Conservation (phyloP, 2,329 filamentous ascomycete species). For the Ascochyta lentis region DNA sequence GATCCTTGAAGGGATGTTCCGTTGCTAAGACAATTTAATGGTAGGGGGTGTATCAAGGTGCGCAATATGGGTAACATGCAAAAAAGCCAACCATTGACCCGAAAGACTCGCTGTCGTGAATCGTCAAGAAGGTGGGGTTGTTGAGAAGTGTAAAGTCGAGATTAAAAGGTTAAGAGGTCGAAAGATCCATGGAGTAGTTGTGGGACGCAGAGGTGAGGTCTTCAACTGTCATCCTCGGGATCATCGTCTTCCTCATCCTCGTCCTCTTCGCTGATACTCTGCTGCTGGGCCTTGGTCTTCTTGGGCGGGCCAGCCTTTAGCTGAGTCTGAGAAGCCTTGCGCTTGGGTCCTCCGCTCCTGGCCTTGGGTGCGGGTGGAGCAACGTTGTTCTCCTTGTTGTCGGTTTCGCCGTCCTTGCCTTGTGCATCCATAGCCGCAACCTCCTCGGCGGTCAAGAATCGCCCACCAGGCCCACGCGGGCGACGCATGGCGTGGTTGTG, state of each 20-base stretch:
- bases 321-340: constrained; percentile 41
- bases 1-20: constrained; percentile 21
- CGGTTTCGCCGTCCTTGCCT: constrained; percentile 40
- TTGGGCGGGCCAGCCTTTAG: constrained; percentile 51
- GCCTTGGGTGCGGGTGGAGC: constrained; percentile 32
- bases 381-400: constrained; percentile 50
- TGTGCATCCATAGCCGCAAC: constrained; percentile 80
- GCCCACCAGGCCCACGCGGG: constrained; percentile 89
- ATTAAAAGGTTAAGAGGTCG: constrained; percentile 29
- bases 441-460: constrained; percentile 96
- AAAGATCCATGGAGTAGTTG: constrained; percentile 14
- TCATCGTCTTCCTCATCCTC: constrained; percentile 60
- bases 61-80: constrained; percentile 43
- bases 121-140: constrained; percentile 40
- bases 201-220: background rate
- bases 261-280: constrained; percentile 60
- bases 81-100: constrained; percentile 31
- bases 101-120: constrained; percentile 50
- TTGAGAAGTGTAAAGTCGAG: constrained; percentile 27
- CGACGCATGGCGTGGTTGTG: constrained; percentile 98
- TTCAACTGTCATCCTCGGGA: constrained; percentile 55
- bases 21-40: constrained; percentile 45
- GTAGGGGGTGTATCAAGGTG: constrained; percentile 30
- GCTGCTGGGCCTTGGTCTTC: constrained; percentile 57
- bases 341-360: constrained; percentile 34